Conservation (phyloP, 306 rosid species). For the Prunus salicina region DNA sequence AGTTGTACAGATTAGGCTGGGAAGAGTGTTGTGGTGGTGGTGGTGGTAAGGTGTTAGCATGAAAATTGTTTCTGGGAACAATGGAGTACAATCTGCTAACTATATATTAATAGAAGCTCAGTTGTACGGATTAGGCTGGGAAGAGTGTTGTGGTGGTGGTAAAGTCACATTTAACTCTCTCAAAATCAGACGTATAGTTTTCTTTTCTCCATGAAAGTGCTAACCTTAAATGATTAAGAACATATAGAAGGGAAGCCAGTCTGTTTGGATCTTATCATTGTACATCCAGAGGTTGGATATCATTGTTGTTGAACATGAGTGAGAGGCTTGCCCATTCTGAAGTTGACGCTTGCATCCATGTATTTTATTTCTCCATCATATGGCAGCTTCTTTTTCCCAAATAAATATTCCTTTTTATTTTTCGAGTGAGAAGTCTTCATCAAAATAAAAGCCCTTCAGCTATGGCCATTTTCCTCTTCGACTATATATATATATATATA, state of each 20-base stretch:
- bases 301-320: conserved; percentile 58
- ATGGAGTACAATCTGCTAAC: neutral
- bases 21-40: no score
- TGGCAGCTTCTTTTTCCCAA: conserved; percentile 27
- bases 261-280: conserved; percentile 3
- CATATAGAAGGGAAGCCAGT: neutral
- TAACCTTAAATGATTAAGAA: no score
- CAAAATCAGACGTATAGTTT: neutral
- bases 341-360: conserved; percentile 79
- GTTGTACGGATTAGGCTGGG: no score
- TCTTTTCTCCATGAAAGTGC: no score
- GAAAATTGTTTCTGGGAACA: neutral
- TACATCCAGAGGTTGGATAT: conserved; percentile 38
- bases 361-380: conserved; percentile 65
- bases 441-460: no score
- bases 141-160: no score
- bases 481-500: no score
- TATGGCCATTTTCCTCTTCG: no score
- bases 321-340: conserved; percentile 99
- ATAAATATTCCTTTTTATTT: no score
- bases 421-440: no score
- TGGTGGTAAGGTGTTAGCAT: neutral
- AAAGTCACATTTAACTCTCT: neutral
- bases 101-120: no score
- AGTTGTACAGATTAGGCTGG: neutral